A percentile compares a stretch with the other conserved stretches of the same genome.
Evolutionary conservation across 1,284 basidiomycete genomes (phyloP).

Genomic region (Apiotrichum laibachii): DNA sequence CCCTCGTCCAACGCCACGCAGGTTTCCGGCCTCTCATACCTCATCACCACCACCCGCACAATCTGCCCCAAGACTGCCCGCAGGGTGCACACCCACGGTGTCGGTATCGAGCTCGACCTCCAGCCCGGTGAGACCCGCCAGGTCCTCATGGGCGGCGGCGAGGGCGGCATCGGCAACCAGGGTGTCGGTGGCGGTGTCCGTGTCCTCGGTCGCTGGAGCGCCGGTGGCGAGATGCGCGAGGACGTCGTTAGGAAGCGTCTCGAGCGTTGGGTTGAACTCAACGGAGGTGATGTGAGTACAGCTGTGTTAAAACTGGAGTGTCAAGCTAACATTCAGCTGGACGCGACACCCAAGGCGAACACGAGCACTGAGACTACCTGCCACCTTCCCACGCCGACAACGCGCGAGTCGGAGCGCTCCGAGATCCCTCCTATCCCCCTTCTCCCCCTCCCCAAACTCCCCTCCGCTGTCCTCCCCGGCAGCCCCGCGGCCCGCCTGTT

Average conservation of each 20-base stretch:
- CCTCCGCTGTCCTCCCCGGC: slow-evolving; percentile 19
- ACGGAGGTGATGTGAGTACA: slow-evolving; percentile 32
- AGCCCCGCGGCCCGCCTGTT: slow-evolving; percentile 36
- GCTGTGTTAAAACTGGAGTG: background rate
- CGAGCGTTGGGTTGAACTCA: slow-evolving; percentile 47
- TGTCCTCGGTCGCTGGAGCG: slow-evolving; percentile 49
- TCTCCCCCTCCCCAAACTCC: slow-evolving; percentile 41
- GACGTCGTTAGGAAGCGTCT: slow-evolving; percentile 38
- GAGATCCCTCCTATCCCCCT: slow-evolving; percentile 48
- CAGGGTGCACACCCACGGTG: slow-evolving; percentile 45
- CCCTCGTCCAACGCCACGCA: background rate
- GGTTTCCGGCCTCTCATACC: slow-evolving; percentile 32
- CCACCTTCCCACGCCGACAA: slow-evolving; percentile 41
- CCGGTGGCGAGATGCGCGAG: slow-evolving; percentile 39
- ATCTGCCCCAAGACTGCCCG: slow-evolving; percentile 38
- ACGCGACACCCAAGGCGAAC: background rate
- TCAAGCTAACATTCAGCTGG: background rate
- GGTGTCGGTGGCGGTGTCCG: slow-evolving; percentile 47
- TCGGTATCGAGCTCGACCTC: slow-evolving; percentile 48
- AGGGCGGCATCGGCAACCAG: slow-evolving; percentile 38
- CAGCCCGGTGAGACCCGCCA: slow-evolving; percentile 46
- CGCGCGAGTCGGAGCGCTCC: slow-evolving; percentile 28
- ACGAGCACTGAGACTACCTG: background rate
- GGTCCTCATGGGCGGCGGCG: slow-evolving; percentile 32
- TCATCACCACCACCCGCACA: slow-evolving; percentile 49